These are phyloP conservation scores for Wakefieldia striispora DNA, from an alignment of 768 basidiomycete species.

Conservation along the genomic window DNA sequence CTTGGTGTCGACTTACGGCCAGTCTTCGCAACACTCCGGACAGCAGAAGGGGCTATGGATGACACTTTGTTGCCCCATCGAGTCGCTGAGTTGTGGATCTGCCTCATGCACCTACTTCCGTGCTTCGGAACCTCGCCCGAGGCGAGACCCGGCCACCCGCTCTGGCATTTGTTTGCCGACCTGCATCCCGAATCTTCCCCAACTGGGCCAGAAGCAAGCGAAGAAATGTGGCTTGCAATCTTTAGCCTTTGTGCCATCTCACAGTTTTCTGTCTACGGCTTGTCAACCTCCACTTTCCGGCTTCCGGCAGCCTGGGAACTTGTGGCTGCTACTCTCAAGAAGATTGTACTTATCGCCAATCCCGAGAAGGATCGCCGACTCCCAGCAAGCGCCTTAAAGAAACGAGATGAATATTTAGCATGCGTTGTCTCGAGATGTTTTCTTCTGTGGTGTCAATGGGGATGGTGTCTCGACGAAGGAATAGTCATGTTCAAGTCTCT, in stretches of 20 bases:
- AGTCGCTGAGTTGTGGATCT: conserved; percentile 72
- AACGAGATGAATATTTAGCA: conserved; percentile 70
- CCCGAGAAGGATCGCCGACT: conserved; percentile 40
- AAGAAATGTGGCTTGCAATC: conserved; percentile 68
- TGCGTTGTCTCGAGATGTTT: conserved; percentile 71
- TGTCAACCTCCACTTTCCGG: conserved; percentile 36
- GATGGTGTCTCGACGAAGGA: conserved; percentile 65
- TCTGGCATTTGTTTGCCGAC: conserved; percentile 46
- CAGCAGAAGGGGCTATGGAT: conserved; percentile 27
- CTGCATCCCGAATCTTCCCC: conserved; percentile 30
- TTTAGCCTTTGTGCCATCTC: conserved; percentile 72
- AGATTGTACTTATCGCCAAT: conserved; percentile 55
- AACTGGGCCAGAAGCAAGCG: conserved; percentile 49
- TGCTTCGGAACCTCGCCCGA: conserved; percentile 21
- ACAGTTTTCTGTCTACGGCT: conserved; percentile 67
- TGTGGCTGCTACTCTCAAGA: conserved; percentile 53
- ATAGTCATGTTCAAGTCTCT: conserved; percentile 60
- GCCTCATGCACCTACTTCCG: conserved; percentile 57
- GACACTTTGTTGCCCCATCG: conserved; percentile 39
- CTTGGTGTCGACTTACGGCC: conserved; percentile 50
- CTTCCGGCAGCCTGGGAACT: conserved; percentile 67
- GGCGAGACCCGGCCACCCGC: conserved; percentile 30
- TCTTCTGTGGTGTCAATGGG: conserved; percentile 71
- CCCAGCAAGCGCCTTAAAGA: conserved; percentile 39
- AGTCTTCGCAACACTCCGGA: conserved; percentile 16